Conservation (phyloP, 192 early-diverging fungal genomes). For the Entomortierella parvispora region DNA sequence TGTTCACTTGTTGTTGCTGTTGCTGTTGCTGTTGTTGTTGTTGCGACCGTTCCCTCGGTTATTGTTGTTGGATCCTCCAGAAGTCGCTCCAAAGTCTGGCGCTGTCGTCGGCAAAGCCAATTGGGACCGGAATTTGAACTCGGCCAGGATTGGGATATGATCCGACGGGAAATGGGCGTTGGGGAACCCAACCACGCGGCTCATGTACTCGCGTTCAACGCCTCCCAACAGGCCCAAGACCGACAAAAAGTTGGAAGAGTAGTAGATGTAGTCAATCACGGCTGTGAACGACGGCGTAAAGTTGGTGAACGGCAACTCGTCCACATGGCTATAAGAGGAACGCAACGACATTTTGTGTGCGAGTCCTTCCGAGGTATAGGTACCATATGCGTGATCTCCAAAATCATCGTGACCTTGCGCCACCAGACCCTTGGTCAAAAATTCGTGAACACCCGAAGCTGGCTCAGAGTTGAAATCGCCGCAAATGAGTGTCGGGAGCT, state of each 20-base stretch:
- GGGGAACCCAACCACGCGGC: conserved; percentile 89
- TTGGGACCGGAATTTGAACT: conserved; percentile 18
- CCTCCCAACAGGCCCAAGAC: conserved; percentile 82
- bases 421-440: conserved; percentile 77
- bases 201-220: conserved; percentile 80
- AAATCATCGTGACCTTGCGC: conserved; percentile 86
- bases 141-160: conserved; percentile 35
- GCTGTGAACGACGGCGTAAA: conserved; percentile 83
- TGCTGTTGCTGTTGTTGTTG: neutral
- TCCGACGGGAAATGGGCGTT: conserved; percentile 69
- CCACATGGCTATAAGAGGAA: conserved; percentile 78
- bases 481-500: conserved; percentile 74
- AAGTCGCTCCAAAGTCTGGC: conserved; percentile 12
- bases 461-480: conserved; percentile 95
- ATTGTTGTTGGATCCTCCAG: conserved; percentile 1
- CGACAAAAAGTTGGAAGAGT: conserved; percentile 72
- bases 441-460: conserved; percentile 90
- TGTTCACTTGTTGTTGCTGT: too few relatives aligned
- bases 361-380: conserved; percentile 82
- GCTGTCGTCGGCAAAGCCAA: conserved; percentile 15
- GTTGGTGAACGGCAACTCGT: conserved; percentile 88
- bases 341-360: conserved; percentile 81
- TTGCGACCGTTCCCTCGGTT: neutral
- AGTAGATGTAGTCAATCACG: conserved; percentile 94
- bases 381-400: conserved; percentile 77